These are phyloP conservation scores for Talaromyces rugulosus DNA, from an alignment of 2,329 filamentous ascomycete species.

Conservation along the genomic window DNA sequence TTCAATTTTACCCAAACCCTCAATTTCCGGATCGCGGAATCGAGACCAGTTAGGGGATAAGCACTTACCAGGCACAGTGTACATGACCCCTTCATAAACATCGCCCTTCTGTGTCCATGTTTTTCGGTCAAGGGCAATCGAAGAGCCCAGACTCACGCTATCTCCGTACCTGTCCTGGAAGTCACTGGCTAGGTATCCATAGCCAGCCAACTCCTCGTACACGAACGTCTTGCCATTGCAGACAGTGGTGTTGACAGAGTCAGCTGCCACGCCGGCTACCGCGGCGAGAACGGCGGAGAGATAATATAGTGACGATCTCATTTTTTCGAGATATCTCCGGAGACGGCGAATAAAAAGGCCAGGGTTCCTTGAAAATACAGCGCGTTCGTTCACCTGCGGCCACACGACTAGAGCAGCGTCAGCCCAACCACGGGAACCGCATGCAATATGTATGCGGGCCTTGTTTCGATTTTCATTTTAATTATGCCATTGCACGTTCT, in stretches of 20 bases:
- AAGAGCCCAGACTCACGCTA: slow-evolving; percentile 63
- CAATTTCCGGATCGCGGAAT: neutral
- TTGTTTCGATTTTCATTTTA: no score
- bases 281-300: neutral
- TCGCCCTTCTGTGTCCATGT: slow-evolving; percentile 54
- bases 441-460: no score
- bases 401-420: no score
- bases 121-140: slow-evolving; percentile 57
- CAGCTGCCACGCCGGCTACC: neutral
- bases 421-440: no score
- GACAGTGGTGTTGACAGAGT: slow-evolving; percentile 43
- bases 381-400: no score
- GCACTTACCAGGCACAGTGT: slow-evolving; percentile 55
- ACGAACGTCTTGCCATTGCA: slow-evolving; percentile 61
- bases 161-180: slow-evolving; percentile 64
- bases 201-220: slow-evolving; percentile 66
- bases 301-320: slow-evolving; percentile 1
- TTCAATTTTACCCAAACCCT: neutral
- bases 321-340: neutral
- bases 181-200: slow-evolving; percentile 56
- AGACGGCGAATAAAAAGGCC: neutral
- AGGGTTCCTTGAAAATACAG: no score
- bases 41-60: neutral
- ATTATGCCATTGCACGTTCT: no score
- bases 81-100: slow-evolving; percentile 60